Evolutionary conservation across 2,329 filamentous ascomycete genomes (phyloP).

Genomic region (Diaporthe nobilis): DNA sequence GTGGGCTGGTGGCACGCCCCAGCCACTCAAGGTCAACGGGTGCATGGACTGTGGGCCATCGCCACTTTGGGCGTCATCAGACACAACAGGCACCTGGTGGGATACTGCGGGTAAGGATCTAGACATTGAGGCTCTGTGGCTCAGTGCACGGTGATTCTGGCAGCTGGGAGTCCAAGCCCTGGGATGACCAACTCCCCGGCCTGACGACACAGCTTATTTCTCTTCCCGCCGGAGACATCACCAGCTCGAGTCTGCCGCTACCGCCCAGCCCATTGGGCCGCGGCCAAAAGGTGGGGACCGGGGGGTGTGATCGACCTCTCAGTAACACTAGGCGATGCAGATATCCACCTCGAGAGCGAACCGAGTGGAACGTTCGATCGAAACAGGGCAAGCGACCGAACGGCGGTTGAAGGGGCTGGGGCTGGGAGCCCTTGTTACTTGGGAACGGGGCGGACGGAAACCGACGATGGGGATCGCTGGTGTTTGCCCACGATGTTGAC

Average conservation of each 20-base stretch:
- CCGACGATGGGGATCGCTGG: conserved; percentile 2
- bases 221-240: neutral
- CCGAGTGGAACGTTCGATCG: conserved; percentile 9
- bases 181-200: neutral
- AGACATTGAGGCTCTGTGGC: conserved; percentile 1
- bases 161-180: neutral
- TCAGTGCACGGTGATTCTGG: neutral
- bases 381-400: conserved; percentile 11
- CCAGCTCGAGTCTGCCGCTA: neutral
- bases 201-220: neutral
- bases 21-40: conserved; percentile 5
- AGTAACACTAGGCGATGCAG: neutral
- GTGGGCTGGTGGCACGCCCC: neutral
- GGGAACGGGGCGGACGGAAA: neutral
- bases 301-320: conserved; percentile 26
- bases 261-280: conserved; percentile 4
- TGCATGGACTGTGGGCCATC: neutral
- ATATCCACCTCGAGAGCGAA: conserved; percentile 25
- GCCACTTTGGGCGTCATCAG: conserved; percentile 19
- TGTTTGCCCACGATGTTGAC: neutral
- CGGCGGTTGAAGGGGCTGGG: conserved; percentile 12
- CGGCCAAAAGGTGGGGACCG: conserved; percentile 1
- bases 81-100: neutral
- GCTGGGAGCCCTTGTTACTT: conserved; percentile 1
- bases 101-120: no score